Percentiles rank a stretch among this genome's conserved stretches.
phyloP scores from a whole-genome alignment of 495 filamentous ascomycete species.

The Xylaria intraflava region DNA sequence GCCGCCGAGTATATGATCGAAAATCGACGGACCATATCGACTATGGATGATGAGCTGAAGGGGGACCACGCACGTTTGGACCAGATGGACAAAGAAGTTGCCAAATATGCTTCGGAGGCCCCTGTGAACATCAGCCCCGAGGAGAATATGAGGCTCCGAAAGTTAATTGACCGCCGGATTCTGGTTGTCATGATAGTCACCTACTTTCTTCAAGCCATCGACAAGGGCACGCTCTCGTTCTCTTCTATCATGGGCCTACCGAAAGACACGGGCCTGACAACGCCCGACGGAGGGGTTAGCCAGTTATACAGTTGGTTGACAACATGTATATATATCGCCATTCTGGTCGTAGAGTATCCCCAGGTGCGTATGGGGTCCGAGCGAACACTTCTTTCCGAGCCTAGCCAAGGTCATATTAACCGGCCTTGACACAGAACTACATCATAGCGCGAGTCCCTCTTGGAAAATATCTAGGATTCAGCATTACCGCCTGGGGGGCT shows the following conservation, averaged over 20 bases:
- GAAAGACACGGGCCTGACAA: slow-evolving; percentile 46
- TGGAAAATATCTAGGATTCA: slow-evolving; percentile 53
- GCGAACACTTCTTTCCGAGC: background rate
- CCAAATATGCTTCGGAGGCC: slow-evolving; percentile 50
- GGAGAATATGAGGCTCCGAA: slow-evolving; percentile 47
- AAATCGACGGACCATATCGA: slow-evolving; percentile 39
- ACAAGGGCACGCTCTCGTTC: slow-evolving; percentile 65
- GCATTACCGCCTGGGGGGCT: slow-evolving; percentile 55
- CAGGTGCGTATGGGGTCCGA: slow-evolving; percentile 19
- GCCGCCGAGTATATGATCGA: slow-evolving; percentile 40
- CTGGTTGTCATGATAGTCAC: slow-evolving; percentile 49
- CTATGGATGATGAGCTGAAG: slow-evolving; percentile 31
- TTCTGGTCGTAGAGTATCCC: slow-evolving; percentile 49
- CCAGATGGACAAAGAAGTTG: slow-evolving; percentile 57
- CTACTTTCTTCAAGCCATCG: slow-evolving; percentile 68
- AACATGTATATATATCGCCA: slow-evolving; percentile 49
- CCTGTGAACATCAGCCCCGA: slow-evolving; percentile 47
- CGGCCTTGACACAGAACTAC: slow-evolving; percentile 33
- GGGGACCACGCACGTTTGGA: slow-evolving; percentile 47
- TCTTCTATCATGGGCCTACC: slow-evolving; percentile 64
- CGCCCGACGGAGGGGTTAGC: slow-evolving; percentile 37
- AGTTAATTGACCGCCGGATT: slow-evolving; percentile 43
- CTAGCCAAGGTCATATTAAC: slow-evolving; percentile 1
- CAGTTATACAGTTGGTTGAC: slow-evolving; percentile 46
- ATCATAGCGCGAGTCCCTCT: slow-evolving; percentile 46